A percentile compares a stretch with the other conserved stretches of the same genome.
Evolutionary conservation across 345 rosid species (phyloP).

Genomic region (Euphorbia pulcherrima): DNA sequence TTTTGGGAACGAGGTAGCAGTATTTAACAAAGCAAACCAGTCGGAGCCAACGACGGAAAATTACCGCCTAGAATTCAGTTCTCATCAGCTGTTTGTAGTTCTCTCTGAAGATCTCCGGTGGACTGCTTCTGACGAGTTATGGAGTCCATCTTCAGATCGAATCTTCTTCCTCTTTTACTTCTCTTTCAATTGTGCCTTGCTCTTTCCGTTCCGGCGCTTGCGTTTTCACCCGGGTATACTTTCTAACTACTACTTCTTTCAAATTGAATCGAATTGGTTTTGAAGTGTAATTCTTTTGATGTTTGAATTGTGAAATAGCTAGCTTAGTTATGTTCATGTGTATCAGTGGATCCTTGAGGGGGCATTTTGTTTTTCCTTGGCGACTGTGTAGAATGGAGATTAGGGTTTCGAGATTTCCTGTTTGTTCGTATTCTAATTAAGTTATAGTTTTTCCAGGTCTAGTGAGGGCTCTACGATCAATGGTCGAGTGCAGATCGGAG

Average conservation of each 20-base stretch:
- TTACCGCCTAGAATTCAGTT: conserved; percentile 1
- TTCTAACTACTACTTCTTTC: too few relatives aligned
- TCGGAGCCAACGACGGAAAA: neutral
- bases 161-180: conserved; percentile 26
- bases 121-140: conserved; percentile 16
- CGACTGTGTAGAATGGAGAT: neutral
- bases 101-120: neutral
- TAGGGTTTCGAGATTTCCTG: conserved; percentile 10
- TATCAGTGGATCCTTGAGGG: neutral
- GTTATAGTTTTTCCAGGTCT: conserved; percentile 37
- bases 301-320: neutral
- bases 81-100: conserved; percentile 9
- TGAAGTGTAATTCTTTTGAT: neutral
- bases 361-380: neutral
- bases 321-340: neutral
- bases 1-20: too few relatives aligned
- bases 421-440: neutral
- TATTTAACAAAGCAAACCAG: neutral
- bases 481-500: conserved; percentile 73
- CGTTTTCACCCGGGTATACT: conserved; percentile 45
- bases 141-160: conserved; percentile 45
- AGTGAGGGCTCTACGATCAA: conserved; percentile 63
- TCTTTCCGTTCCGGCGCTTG: conserved; percentile 32
- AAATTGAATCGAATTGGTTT: neutral
- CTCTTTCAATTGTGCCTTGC: conserved; percentile 28